phyloP scores from a whole-genome alignment of 768 basidiomycete species.

The Trametopsis cervina region DNA sequence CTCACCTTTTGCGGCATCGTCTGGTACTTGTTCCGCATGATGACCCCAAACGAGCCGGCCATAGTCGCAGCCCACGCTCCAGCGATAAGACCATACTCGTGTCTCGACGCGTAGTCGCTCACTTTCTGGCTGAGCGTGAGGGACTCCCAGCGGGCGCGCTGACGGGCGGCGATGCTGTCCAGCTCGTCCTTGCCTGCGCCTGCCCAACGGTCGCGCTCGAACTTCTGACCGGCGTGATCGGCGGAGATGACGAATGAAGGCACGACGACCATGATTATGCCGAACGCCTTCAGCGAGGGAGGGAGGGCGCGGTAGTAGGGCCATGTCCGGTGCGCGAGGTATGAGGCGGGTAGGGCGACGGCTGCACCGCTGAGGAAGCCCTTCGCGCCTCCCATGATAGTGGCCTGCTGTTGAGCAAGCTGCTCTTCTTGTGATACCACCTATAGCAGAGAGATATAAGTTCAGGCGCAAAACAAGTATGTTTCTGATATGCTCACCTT shows the following conservation, averaged over 20 bases:
- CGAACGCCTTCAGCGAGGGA: slow-evolving; percentile 59
- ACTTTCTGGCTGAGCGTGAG: slow-evolving; percentile 47
- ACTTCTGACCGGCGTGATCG: slow-evolving; percentile 59
- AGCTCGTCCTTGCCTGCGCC: slow-evolving; percentile 44
- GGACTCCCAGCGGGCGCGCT: slow-evolving; percentile 43
- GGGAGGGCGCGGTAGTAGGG: slow-evolving; percentile 59
- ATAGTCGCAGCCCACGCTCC: slow-evolving; percentile 71
- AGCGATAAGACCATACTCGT: slow-evolving; percentile 66
- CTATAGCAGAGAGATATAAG: too few species aligned
- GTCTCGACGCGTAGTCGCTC: slow-evolving; percentile 56
- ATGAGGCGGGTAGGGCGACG: slow-evolving; percentile 46
- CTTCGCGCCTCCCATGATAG: slow-evolving; percentile 57
- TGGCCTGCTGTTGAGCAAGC: slow-evolving; percentile 44
- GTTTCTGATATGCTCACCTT: not conserved
- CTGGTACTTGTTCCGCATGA: slow-evolving; percentile 56
- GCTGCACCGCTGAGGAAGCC: slow-evolving; percentile 41
- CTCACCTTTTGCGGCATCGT: slow-evolving; percentile 26
- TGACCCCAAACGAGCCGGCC: slow-evolving; percentile 53
- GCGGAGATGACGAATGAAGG: slow-evolving; percentile 64
- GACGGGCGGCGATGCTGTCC: slow-evolving; percentile 38
- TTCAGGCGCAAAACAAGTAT: too few species aligned
- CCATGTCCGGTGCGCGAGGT: slow-evolving; percentile 44
- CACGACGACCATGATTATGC: slow-evolving; percentile 52
- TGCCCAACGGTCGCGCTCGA: slow-evolving; percentile 60
- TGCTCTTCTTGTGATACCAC: slow-evolving; percentile 34